These are phyloP conservation scores for Leishmania tropica DNA, from an alignment of 208 protist genomes.

Conservation along the genomic window DNA sequence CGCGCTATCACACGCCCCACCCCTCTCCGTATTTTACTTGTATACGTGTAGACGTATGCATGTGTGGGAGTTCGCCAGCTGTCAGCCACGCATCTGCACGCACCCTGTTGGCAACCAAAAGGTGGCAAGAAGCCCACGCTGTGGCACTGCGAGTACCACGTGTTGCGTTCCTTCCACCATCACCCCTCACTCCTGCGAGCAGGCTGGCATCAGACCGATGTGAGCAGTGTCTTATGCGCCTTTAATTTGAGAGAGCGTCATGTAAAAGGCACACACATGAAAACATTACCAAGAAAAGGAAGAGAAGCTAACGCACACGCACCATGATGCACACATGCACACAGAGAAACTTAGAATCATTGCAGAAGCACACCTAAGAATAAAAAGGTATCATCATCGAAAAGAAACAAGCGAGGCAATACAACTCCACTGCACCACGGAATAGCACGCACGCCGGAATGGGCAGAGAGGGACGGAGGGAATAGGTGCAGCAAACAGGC, in stretches of 20 bases:
- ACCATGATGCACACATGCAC: background rate
- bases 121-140: background rate
- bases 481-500: background rate
- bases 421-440: background rate
- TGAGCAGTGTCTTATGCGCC: background rate
- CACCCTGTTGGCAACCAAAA: background rate
- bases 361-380: conserved; percentile 5
- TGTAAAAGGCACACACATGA: background rate
- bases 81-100: background rate
- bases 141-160: background rate
- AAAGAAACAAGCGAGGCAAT: background rate
- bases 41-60: background rate
- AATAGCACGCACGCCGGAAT: background rate
- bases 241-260: conserved; percentile 1
- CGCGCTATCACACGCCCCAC: no score
- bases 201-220: background rate
- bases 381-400: background rate
- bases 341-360: background rate
- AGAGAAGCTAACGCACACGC: background rate
- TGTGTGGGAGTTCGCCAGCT: background rate
- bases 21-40: background rate
- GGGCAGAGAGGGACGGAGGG: background rate
- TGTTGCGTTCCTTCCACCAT: background rate
- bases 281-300: background rate
- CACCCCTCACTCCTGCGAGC: background rate